Evolutionary conservation across 2,329 filamentous ascomycete genomes (phyloP), one percentile per base, ranked within the genome.

Genomic region (Zymoseptoria tritici): DNA sequence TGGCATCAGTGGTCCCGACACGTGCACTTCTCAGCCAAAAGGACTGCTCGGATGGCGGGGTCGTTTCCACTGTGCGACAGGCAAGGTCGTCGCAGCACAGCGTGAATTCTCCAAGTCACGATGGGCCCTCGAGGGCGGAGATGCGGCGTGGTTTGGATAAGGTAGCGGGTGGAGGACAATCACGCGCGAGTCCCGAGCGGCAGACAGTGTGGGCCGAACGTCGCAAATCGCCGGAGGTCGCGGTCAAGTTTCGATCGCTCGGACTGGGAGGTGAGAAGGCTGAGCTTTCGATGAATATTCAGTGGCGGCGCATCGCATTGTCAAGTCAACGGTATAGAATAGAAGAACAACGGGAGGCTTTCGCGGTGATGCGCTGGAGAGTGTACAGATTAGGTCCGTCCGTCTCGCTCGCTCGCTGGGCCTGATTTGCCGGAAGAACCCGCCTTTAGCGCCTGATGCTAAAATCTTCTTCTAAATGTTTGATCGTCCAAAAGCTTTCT

Each of bases 1-100:
- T 26, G 59, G 54, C 36, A 50, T 53, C 52, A 52, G 52, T 19
- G 55, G 58, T 11, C 55, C 54, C 50, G 59, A 62, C 60, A 64
- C 62, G 62, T 62, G 62, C 62, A 62, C 56, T 52, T 51, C 49
- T 46, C 55, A 53, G 52, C 52, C 52, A 53, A n/a, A 53, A 24
- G 19, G 50, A 52, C 50, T 24, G 50, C 20, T 20, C 50, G 20
- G 19, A 22, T 46, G 36, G 36, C 36, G 36, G 36, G 36, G 36
- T 46, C n/a, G 11, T 46, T 46, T 46, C 36, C 36, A 46, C 36
- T 46, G 36, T 46, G 36, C 36, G 16, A 46, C 36, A 46, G 13
- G 36, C 4, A n/a, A 46, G 26, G 13, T 46, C 13, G 36, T 46
- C 36, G 13, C 36, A 46, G 36, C 36, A 46, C 36, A 6, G 13